Evolutionary conservation across 2,329 filamentous ascomycete species (phyloP).

Genomic region (Paracamarosporium sp.): DNA sequence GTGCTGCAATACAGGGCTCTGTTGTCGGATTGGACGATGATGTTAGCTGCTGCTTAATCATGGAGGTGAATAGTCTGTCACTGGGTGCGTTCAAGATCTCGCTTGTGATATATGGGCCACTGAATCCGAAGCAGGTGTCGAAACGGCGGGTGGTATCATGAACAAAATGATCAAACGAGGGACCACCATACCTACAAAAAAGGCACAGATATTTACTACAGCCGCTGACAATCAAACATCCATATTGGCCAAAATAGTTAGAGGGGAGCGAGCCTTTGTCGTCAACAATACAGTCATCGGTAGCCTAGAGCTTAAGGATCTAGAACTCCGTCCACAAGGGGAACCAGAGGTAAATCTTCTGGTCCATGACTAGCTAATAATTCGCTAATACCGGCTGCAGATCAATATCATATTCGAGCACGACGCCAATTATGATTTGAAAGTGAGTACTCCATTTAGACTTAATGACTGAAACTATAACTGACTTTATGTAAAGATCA

Average conservation of each 20-base stretch:
- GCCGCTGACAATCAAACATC: conserved; percentile 96
- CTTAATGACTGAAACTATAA: no score
- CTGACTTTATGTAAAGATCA: no score
- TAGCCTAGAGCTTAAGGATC: not conserved
- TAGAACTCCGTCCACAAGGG: not conserved
- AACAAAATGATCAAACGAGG: conserved; percentile 94
- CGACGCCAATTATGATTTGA: no score
- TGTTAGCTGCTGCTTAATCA: not conserved
- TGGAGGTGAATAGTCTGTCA: not conserved
- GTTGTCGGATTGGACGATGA: conserved; percentile 51
- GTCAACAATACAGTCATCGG: conserved; percentile 67
- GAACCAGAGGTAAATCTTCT: not conserved
- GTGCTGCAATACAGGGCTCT: conserved; percentile 96
- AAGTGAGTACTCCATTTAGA: no score
- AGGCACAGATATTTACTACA: conserved; percentile 98
- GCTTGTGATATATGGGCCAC: not conserved
- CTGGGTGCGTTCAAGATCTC: not conserved
- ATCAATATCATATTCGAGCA: no score
- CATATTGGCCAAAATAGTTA: conserved; percentile 92
- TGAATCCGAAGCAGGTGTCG: conserved; percentile 53
- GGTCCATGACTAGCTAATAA: no score
- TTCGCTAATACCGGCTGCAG: no score
- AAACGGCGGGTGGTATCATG: conserved; percentile 97
- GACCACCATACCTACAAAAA: conserved; percentile 92
- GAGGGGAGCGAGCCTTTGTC: conserved; percentile 91